Conservation (phyloP, 768 basidiomycete species). For the Mrakia blollopis region DNA sequence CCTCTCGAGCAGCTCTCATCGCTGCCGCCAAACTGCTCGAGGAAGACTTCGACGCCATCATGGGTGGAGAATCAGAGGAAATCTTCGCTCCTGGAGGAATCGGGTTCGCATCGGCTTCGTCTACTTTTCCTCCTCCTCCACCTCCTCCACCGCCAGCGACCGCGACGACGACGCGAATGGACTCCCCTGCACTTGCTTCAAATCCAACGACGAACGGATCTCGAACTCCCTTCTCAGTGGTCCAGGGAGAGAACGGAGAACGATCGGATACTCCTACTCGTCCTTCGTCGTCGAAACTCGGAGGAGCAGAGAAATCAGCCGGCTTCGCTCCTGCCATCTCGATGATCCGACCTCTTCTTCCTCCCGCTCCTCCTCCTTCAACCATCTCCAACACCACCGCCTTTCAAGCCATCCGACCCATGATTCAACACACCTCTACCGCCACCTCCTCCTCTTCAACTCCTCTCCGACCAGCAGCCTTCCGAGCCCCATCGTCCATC, state of each 20-base stretch:
- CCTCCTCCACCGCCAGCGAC: background rate
- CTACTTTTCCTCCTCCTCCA: background rate
- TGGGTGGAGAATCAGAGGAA: background rate
- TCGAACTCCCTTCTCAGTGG: background rate
- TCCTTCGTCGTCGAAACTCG: background rate
- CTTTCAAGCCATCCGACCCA: background rate
- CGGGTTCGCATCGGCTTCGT: background rate
- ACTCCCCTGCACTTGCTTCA: background rate
- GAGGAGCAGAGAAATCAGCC: background rate
- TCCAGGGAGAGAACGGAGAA: background rate
- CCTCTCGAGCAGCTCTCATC: slow-evolving; percentile 18
- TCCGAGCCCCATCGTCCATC: background rate
- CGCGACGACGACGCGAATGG: background rate
- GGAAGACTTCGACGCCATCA: slow-evolving; percentile 1
- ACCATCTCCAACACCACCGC: background rate
- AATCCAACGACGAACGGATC: background rate
- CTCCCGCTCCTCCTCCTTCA: background rate
- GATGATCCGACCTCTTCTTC: background rate
- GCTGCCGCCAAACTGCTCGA: slow-evolving; percentile 21
- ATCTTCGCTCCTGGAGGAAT: background rate
- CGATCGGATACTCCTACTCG: background rate
- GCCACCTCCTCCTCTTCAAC: background rate
- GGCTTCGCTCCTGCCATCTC: background rate
- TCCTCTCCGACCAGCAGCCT: slow-evolving; percentile 9
- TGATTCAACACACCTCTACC: background rate